Evolutionary conservation across 768 basidiomycete species (phyloP).

Genomic region (Epithele typhae): DNA sequence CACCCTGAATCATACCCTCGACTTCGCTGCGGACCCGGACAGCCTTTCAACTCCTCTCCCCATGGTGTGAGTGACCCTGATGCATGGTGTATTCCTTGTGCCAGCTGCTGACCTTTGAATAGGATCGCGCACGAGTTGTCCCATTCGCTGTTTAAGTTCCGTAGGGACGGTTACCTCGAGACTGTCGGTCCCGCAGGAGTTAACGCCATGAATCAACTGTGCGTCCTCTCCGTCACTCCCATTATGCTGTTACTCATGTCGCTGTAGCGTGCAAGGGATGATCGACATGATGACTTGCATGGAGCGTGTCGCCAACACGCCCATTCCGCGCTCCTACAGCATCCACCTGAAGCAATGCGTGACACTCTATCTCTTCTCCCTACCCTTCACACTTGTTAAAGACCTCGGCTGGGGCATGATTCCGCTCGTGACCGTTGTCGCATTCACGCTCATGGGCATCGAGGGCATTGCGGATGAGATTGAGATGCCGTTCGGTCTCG

Average conservation of each 20-base stretch:
- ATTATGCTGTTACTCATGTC: no score
- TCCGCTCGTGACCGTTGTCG: slow-evolving; percentile 80
- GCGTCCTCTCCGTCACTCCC: slow-evolving; percentile 22
- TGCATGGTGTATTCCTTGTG: no score
- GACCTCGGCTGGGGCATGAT: slow-evolving; percentile 82
- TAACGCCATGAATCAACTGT: slow-evolving; percentile 76
- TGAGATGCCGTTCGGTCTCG: slow-evolving; percentile 87
- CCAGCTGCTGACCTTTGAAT: slow-evolving; percentile 1
- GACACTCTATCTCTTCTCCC: slow-evolving; percentile 85
- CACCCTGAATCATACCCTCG: slow-evolving; percentile 46
- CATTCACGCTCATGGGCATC: slow-evolving; percentile 91
- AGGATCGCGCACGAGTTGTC: slow-evolving; percentile 84
- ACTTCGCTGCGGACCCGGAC: slow-evolving; percentile 56
- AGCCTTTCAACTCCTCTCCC: slow-evolving; percentile 73
- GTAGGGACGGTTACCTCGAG: slow-evolving; percentile 79
- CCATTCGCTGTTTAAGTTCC: slow-evolving; percentile 64
- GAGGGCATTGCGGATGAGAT: slow-evolving; percentile 95
- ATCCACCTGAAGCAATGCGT: slow-evolving; percentile 96
- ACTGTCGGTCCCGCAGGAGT: slow-evolving; percentile 85
- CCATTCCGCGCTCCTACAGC: slow-evolving; percentile 75
- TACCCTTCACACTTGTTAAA: slow-evolving; percentile 82
- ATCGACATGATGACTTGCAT: slow-evolving; percentile 81
- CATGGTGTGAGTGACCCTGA: slow-evolving; percentile 48
- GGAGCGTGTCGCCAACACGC: slow-evolving; percentile 90
- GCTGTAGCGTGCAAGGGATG: slow-evolving; percentile 65